Evolutionary conservation across 306 rosid genomes (phyloP).

Genomic region (Ochetophila trinervis): DNA sequence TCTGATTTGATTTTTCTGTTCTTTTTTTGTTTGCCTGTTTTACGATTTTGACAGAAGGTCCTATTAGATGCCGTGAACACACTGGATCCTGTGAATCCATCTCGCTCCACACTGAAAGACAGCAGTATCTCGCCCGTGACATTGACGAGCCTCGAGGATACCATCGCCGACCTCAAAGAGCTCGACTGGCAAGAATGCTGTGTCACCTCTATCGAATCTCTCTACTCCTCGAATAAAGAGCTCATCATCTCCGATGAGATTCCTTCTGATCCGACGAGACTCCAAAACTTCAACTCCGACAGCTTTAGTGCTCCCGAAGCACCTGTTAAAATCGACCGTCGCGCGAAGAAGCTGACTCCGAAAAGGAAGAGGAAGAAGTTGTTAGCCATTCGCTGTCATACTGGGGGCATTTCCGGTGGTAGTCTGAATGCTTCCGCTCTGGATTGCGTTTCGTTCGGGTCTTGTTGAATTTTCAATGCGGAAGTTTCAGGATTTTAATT

Average conservation of each 20-base stretch:
- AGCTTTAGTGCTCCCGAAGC: slow-evolving; percentile 6
- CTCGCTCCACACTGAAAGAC: slow-evolving; percentile 61
- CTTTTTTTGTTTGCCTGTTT: not conserved
- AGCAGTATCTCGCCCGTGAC: slow-evolving; percentile 38
- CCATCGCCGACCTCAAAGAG: slow-evolving; percentile 46
- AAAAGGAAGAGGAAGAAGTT: slow-evolving; percentile 30
- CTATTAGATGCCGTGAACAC: slow-evolving; percentile 45
- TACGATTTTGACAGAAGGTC: slow-evolving; percentile 36
- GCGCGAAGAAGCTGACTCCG: slow-evolving; percentile 24
- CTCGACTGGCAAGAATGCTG: slow-evolving; percentile 84
- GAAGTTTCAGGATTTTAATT: not conserved
- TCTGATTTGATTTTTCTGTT: not conserved
- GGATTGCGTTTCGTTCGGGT: slow-evolving; percentile 22
- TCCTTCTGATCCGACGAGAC: not conserved
- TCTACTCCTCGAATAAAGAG: slow-evolving; percentile 27
- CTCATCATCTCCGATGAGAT: slow-evolving; percentile 11
- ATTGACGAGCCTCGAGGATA: slow-evolving; percentile 39
- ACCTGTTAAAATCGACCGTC: not conserved
- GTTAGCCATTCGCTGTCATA: too few relatives aligned
- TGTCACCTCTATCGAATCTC: slow-evolving; percentile 53
- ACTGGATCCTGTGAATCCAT: slow-evolving; percentile 44
- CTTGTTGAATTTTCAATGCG: slow-evolving; percentile 24
- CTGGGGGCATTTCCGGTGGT: not conserved
- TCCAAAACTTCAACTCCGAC: not conserved
- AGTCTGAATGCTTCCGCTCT: not conserved